Evolutionary conservation across 352 stramenopile species (phyloP), one percentile per base, ranked within the genome.

Genomic region (Globisporangium splendens): DNA sequence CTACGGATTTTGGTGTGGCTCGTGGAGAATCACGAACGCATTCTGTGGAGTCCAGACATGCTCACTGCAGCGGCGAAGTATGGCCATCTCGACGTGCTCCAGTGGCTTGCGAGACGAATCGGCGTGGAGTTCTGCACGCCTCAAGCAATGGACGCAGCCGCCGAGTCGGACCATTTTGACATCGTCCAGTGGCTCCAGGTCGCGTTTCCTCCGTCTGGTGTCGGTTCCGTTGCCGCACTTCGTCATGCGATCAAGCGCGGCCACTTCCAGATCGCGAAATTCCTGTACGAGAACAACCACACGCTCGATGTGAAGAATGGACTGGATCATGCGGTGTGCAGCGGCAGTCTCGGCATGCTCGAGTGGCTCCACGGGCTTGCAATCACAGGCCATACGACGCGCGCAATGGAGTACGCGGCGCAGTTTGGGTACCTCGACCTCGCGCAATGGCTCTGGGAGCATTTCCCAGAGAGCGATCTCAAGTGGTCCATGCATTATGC

Each of bases 131-230:
- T 31, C 24, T 49, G 33, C 33, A 17, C 6, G 1, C 22, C 20
- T 20, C 2, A 5, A 31, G 24, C 24, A 5, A 31, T 31, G 24
- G 24, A 31, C 24, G 24, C 24, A 5, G 52, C 42, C 20, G 28
- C 42, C 12, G 24, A 12, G 8, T 33, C 31, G 1, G 42, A 41
- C 1, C 53, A 59, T 22, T 44, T 59, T 17, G 21, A 7, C 6
- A 17, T 51, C 18, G 41, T 59, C 13, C 42, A 51, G 53, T 59
- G 53, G 53, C 28, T 59, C 1, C 49, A 54, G 12, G 31, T 31
- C 15, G 11, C 21, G 20, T 31, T 31, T 31, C 24, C 24, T 5
- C 24, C 24, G 5, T 31, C 24, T 31, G 24, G 24, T 5, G 24
- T 31, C 24, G 24, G 24, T 6, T 31, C 24, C 2, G 24, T 31